Percentiles rank a stretch among this genome's conserved stretches.
Conservation (phyloP, 352 stramenopile genomes). For the Phytopythium cucurbitacearum region DNA sequence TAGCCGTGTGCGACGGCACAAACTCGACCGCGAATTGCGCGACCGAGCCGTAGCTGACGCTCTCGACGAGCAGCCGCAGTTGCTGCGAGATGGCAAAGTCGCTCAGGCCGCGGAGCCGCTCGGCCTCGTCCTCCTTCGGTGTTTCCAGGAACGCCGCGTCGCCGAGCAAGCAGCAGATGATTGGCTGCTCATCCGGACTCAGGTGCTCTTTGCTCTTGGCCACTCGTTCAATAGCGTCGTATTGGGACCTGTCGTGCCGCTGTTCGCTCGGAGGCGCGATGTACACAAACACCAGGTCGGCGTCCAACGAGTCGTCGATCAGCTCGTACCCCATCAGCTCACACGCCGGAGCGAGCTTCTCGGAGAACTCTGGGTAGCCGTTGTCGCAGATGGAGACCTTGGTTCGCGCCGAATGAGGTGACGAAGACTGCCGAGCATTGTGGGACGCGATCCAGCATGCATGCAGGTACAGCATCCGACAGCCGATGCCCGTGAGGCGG, state of each 20-base stretch:
- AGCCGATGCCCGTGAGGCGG: slow-evolving; percentile 53
- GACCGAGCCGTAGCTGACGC: slow-evolving; percentile 41
- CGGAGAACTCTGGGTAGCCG: slow-evolving; percentile 45
- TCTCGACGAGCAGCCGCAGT: slow-evolving; percentile 40
- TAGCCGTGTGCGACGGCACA: slow-evolving; percentile 21
- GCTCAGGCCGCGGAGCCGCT: slow-evolving; percentile 57
- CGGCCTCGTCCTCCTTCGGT: slow-evolving; percentile 39
- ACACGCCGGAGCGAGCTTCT: slow-evolving; percentile 27
- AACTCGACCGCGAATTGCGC: slow-evolving; percentile 79
- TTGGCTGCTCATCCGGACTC: slow-evolving; percentile 26
- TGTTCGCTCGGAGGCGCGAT: slow-evolving; percentile 46
- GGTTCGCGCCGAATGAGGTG: neutral
- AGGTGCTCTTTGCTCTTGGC: slow-evolving; percentile 6
- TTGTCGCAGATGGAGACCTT: slow-evolving; percentile 48
- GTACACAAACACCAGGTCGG: slow-evolving; percentile 63
- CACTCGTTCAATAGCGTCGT: slow-evolving; percentile 35
- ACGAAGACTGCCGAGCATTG: neutral
- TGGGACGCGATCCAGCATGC: slow-evolving; percentile 35
- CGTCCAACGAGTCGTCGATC: slow-evolving; percentile 13
- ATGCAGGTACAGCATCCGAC: slow-evolving; percentile 72
- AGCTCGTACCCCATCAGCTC: slow-evolving; percentile 50
- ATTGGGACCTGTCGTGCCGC: slow-evolving; percentile 28
- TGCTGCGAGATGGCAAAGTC: slow-evolving; percentile 79
- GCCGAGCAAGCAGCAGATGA: slow-evolving; percentile 67
- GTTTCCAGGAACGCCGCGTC: slow-evolving; percentile 61